phyloP scores from a whole-genome alignment of 176 grass and related monocot genomes.

The Rhipidocladum racemiflorum region DNA sequence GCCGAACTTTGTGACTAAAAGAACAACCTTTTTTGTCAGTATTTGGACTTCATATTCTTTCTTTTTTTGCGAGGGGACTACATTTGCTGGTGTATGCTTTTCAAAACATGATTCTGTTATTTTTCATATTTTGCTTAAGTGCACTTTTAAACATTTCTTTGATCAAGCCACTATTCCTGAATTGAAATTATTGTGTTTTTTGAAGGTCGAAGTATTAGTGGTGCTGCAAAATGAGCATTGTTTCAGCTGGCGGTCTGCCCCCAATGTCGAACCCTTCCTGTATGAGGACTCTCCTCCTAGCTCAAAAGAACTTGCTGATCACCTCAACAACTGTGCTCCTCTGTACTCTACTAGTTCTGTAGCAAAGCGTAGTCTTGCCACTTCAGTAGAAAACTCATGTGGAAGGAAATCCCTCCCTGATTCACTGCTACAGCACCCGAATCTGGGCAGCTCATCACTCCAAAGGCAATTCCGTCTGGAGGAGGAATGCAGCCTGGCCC shows the following conservation, averaged over 20 bases:
- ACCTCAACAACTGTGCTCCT: slow-evolving; percentile 45
- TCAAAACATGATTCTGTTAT: not conserved
- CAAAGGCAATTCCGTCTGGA: slow-evolving; percentile 74
- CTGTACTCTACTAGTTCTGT: slow-evolving; percentile 50
- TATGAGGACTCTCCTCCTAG: slow-evolving; percentile 63
- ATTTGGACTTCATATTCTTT: slow-evolving; percentile 2
- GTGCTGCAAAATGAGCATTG: slow-evolving; percentile 75
- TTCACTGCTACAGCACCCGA: slow-evolving; percentile 45
- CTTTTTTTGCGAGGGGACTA: not conserved
- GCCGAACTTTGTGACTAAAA: not conserved
- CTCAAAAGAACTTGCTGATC: slow-evolving; percentile 52
- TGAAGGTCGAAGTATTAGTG: slow-evolving; percentile 85
- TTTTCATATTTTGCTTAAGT: not conserved
- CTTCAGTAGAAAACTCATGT: slow-evolving; percentile 57
- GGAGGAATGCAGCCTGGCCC: slow-evolving; percentile 70
- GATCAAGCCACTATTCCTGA: not conserved
- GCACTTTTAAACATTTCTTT: not conserved
- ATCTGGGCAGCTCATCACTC: slow-evolving; percentile 58
- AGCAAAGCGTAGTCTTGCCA: slow-evolving; percentile 59
- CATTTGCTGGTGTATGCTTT: slow-evolving; percentile 24
- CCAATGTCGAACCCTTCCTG: slow-evolving; percentile 58
- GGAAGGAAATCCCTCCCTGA: slow-evolving; percentile 80
- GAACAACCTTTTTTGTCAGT: not conserved
- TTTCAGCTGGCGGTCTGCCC: slow-evolving; percentile 86
- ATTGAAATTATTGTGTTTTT: slow-evolving; percentile 11